These are phyloP conservation scores for Penicillium frequentans DNA, from an alignment of 2,329 filamentous ascomycete species.

Conservation along the genomic window DNA sequence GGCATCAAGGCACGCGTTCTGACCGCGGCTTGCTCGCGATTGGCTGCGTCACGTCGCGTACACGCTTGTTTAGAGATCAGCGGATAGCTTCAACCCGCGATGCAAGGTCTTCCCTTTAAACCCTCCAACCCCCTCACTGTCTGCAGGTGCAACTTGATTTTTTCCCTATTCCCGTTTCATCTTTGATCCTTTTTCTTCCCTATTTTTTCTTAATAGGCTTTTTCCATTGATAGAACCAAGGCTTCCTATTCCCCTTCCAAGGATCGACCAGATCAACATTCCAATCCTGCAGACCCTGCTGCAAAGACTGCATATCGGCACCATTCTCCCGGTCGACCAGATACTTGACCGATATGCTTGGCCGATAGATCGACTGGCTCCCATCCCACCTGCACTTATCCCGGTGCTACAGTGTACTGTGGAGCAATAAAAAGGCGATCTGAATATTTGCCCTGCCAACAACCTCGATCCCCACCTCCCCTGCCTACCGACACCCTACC, in stretches of 20 bases:
- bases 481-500: not conserved
- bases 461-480: conserved; percentile 3
- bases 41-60: conserved; percentile 44
- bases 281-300: conserved; percentile 23
- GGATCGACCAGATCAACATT: conserved; percentile 25
- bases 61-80: conserved; percentile 35
- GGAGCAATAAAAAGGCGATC: not conserved
- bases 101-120: conserved; percentile 34
- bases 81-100: conserved; percentile 31
- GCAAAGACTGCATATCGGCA: conserved; percentile 30
- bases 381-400: conserved; percentile 4
- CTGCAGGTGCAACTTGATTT: conserved; percentile 12
- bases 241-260: conserved; percentile 7
- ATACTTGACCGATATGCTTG: conserved; percentile 18
- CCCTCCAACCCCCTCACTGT: conserved; percentile 21
- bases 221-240: conserved; percentile 14
- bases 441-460: not conserved
- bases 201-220: not conserved
- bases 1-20: conserved; percentile 2
- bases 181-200: conserved; percentile 4
- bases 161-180: conserved; percentile 10
- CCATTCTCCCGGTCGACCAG: conserved; percentile 36
- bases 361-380: conserved; percentile 14
- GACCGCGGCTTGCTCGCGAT: conserved; percentile 28
- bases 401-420: not conserved